Percentiles rank a stretch among this genome's conserved stretches.
These are phyloP conservation scores for Aspergillus sp. DNA, from an alignment of 2,329 filamentous ascomycete genomes.

Conservation along the genomic window DNA sequence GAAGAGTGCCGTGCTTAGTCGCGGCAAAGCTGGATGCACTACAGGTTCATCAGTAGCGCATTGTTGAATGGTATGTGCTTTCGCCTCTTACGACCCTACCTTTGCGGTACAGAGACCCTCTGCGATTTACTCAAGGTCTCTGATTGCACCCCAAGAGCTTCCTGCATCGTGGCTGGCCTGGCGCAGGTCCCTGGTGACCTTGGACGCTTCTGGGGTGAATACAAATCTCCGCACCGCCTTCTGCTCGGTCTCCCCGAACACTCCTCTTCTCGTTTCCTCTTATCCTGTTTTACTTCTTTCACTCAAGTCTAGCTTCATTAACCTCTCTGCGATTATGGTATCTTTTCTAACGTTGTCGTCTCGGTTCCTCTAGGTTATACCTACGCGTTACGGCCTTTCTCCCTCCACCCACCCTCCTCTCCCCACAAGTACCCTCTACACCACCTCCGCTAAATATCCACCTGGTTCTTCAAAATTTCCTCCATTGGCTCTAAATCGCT, in stretches of 20 bases:
- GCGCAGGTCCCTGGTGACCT: slow-evolving; percentile 30
- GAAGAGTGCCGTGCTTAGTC: slow-evolving; percentile 36
- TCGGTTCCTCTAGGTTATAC: slow-evolving; percentile 27
- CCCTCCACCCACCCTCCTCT: slow-evolving; percentile 10
- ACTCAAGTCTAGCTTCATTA: neutral
- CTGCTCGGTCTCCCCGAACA: slow-evolving; percentile 29
- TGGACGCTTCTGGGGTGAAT: slow-evolving; percentile 37
- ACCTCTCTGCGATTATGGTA: slow-evolving; percentile 1
- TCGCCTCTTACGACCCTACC: slow-evolving; percentile 21
- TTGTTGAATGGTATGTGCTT: slow-evolving; percentile 43
- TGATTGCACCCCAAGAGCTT: slow-evolving; percentile 2
- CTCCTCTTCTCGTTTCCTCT: slow-evolving; percentile 12
- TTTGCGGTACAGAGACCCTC: slow-evolving; percentile 9
- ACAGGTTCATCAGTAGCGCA: slow-evolving; percentile 40
- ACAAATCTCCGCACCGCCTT: slow-evolving; percentile 49
- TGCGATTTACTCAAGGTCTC: neutral
- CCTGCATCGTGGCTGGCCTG: slow-evolving; percentile 18
- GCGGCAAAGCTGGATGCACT: slow-evolving; percentile 37
- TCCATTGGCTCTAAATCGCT: slow-evolving; percentile 11
- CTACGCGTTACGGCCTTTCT: slow-evolving; percentile 21
- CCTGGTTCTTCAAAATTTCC: slow-evolving; percentile 3
- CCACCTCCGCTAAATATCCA: slow-evolving; percentile 18
- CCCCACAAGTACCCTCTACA: slow-evolving; percentile 27
- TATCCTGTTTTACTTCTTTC: neutral
- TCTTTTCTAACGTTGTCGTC: slow-evolving; percentile 30